Conservation (phyloP, 1,139 yeast species). For the Blastobotrys ciferrii region DNA sequence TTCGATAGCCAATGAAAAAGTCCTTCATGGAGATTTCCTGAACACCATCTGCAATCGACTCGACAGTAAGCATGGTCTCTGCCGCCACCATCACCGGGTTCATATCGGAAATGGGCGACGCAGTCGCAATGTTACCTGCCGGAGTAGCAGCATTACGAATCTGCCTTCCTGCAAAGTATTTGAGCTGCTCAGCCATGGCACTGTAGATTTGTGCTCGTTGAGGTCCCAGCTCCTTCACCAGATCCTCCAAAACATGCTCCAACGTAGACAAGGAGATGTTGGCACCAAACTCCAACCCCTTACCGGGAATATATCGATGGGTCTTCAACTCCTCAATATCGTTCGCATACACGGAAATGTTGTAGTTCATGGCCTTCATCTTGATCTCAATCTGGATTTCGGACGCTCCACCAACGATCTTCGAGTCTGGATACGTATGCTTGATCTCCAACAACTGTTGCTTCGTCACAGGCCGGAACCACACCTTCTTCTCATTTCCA, state of each 20-base stretch:
- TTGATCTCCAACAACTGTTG: constrained; percentile 39
- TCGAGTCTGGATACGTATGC: constrained; percentile 38
- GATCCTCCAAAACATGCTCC: constrained; percentile 38
- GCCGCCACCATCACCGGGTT: constrained; percentile 46
- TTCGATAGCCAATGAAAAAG: constrained; percentile 45
- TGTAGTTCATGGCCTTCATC: constrained; percentile 43
- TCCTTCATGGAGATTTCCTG: constrained; percentile 37
- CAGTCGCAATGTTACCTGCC: constrained; percentile 49
- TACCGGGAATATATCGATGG: constrained; percentile 36
- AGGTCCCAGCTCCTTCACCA: constrained; percentile 26
- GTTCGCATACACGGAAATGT: constrained; percentile 41
- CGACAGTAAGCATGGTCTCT: constrained; percentile 40
- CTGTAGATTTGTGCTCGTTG: constrained; percentile 36
- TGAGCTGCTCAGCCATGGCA: constrained; percentile 43
- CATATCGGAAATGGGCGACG: constrained; percentile 49
- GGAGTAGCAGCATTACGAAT: constrained; percentile 49
- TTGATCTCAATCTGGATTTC: constrained; percentile 48
- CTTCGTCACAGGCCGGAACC: constrained; percentile 45
- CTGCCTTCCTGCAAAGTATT: constrained; percentile 48
- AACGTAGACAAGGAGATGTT: constrained; percentile 42
- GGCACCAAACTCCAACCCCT: constrained; percentile 43
- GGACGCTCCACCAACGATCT: constrained; percentile 48
- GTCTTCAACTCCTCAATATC: constrained; percentile 42
- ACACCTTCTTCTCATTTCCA: constrained; percentile 40
- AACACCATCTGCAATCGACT: constrained; percentile 33